These are phyloP conservation scores for Diaporthe sp. DNA, from an alignment of 2,329 filamentous ascomycete genomes.

Conservation along the genomic window DNA sequence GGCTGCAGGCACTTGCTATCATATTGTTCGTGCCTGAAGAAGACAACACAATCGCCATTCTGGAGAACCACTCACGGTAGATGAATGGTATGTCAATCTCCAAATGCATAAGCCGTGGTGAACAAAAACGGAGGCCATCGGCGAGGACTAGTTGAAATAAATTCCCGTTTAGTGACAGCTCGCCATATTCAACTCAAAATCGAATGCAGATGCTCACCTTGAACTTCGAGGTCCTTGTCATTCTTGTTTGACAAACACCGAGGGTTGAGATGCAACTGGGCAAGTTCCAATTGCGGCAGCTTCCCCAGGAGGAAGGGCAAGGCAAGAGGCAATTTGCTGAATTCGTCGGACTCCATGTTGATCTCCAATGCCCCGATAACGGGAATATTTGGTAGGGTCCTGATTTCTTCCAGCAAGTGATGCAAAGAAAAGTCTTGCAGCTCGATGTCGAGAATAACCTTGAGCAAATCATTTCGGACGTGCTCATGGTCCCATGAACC, in stretches of 20 bases:
- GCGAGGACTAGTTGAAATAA: not conserved
- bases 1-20: no score
- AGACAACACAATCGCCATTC: no score
- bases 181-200: not conserved
- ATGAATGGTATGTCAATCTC: not conserved
- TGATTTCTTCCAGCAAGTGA: not conserved
- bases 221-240: not conserved
- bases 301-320: not conserved
- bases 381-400: not conserved
- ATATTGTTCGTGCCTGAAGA: no score
- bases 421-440: not conserved
- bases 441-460: not conserved
- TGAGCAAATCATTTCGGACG: not conserved
- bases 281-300: not conserved
- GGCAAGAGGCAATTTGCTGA: not conserved
- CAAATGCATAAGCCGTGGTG: not conserved
- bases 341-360: not conserved
- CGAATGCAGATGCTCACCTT: not conserved
- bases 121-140: not conserved
- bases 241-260: not conserved
- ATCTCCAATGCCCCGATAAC: not conserved
- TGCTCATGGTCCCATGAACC: not conserved
- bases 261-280: not conserved
- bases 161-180: not conserved
- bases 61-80: not conserved